Base-by-base conservation (phyloP, 805 yeast genomes). In the Barnettozyma sp. region DNA sequence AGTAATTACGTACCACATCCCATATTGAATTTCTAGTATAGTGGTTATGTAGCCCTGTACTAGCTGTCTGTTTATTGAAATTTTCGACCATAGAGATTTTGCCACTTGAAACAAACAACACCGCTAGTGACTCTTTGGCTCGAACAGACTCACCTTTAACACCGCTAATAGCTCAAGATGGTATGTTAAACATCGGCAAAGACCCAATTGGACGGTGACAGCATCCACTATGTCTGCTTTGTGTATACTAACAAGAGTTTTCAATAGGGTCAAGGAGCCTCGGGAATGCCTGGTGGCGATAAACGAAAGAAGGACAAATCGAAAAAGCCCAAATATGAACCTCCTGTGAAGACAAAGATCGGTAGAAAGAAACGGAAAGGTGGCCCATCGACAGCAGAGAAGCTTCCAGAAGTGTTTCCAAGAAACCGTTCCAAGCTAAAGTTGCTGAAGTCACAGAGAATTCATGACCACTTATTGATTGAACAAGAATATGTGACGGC, bases 401-500 rank as follows among this genome's bases (percentile, higher is more conserved):
- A 81, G 55, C 71, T 92, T 44, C 98, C 98, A 5, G 70, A 73
- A 32, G 94, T 92, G 25, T 74, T 78, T 53, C 98, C 98, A 34
- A 83, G 78, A 51, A 92, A 96, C 22, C 79, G 98, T 56, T 92
- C 97, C 56, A 86, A 86, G 59, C 70, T 92, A 57, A 88, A 87
- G 60, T 65, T 92, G 46, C 71, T 92, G 49, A 85, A 90, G 62
- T 77, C 90, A 71, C 97, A 92, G 59, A 77, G 98, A 61, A 88
- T 92, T 57, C 94, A 92, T 62, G 98, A 92, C 60, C 97, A 92
- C 59, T 67, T 92, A 53, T 69, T 92, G 46, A 69, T 92, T 52
- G 98, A 92, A 62, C 97, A 92, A 59, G 96, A 90, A 58, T 92
- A 83, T 62, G 96, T 92, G 25, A 78, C 90, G 42, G 90, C 88